Conservation (phyloP, 1,139 yeast genomes). For the Diutina scorzettiae region DNA sequence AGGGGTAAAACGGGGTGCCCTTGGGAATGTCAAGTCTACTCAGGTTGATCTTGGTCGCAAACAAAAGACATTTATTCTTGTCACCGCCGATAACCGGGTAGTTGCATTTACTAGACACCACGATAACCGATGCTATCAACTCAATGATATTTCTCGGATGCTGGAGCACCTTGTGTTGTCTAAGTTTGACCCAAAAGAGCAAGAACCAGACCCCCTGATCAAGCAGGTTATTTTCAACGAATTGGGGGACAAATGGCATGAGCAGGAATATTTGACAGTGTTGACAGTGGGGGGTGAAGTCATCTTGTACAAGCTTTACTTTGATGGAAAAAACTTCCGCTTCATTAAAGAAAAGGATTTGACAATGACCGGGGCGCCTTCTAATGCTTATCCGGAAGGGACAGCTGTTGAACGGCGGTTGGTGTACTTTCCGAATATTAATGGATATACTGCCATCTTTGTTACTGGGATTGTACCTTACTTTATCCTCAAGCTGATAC, state of each 20-base stretch:
- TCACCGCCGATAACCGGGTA: slow-evolving; percentile 67
- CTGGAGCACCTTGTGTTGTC: slow-evolving; percentile 41
- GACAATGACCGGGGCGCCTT: slow-evolving; percentile 60
- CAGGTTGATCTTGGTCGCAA: slow-evolving; percentile 18
- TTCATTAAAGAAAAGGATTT: slow-evolving; percentile 38
- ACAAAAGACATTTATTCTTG: slow-evolving; percentile 48
- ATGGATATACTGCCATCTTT: slow-evolving; percentile 49
- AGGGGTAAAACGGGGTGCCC: slow-evolving; percentile 17
- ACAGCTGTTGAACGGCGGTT: slow-evolving; percentile 60
- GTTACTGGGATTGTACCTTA: slow-evolving; percentile 72
- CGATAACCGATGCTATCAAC: slow-evolving; percentile 53
- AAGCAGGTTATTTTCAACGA: slow-evolving; percentile 58
- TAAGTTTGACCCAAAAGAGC: slow-evolving; percentile 45
- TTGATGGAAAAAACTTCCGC: slow-evolving; percentile 38
- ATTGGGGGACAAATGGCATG: slow-evolving; percentile 47
- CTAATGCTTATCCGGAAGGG: slow-evolving; percentile 58
- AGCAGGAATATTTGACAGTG: slow-evolving; percentile 51
- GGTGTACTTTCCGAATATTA: slow-evolving; percentile 46
- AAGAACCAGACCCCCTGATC: slow-evolving; percentile 63
- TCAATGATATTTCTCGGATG: slow-evolving; percentile 47
- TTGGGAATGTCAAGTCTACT: slow-evolving; percentile 1
- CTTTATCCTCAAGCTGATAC: slow-evolving; percentile 50
- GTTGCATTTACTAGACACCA: slow-evolving; percentile 55
- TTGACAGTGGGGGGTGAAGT: slow-evolving; percentile 76
- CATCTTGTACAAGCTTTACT: slow-evolving; percentile 48